Conservation (phyloP, 176 grass and related monocot genomes). For the Hordeum marinum region DNA sequence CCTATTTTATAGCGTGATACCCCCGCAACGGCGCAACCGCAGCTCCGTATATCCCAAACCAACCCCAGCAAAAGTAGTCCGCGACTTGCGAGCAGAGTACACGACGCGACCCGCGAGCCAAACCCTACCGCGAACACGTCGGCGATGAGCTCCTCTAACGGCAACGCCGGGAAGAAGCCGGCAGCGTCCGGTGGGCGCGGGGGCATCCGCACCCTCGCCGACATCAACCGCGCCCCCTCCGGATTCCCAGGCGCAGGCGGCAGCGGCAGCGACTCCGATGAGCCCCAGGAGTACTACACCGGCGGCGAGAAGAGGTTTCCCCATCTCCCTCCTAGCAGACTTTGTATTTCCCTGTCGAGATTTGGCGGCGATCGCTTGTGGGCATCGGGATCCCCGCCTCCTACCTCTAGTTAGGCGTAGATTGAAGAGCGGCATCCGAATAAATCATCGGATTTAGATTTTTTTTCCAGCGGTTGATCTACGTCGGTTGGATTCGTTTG, state of each 20-base stretch:
- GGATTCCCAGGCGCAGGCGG: conserved; percentile 38
- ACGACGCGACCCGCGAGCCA: conserved; percentile 1
- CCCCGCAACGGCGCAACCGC: conserved; percentile 25
- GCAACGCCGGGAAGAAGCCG: conserved; percentile 45
- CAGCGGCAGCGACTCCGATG: conserved; percentile 62
- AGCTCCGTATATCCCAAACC: background rate
- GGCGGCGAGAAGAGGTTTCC: conserved; percentile 91
- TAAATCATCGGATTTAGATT: background rate
- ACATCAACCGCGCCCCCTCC: conserved; percentile 65
- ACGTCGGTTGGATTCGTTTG: background rate
- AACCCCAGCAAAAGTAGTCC: background rate
- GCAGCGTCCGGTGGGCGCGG: conserved; percentile 29
- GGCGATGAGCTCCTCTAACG: conserved; percentile 49
- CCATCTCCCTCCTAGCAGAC: background rate
- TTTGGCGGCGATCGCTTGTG: conserved; percentile 19
- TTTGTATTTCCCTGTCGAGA: background rate
- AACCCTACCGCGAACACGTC: conserved; percentile 34
- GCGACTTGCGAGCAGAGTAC: background rate
- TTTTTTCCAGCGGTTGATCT: background rate
- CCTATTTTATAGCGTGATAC: background rate
- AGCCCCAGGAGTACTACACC: conserved; percentile 96
- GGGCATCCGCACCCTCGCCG: conserved; percentile 78
- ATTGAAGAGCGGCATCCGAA: background rate
- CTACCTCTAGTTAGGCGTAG: background rate
- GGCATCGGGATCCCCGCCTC: background rate